Evolutionary conservation across 1,284 basidiomycete species (phyloP).

Genomic region (Ganoderma lingzhi): DNA sequence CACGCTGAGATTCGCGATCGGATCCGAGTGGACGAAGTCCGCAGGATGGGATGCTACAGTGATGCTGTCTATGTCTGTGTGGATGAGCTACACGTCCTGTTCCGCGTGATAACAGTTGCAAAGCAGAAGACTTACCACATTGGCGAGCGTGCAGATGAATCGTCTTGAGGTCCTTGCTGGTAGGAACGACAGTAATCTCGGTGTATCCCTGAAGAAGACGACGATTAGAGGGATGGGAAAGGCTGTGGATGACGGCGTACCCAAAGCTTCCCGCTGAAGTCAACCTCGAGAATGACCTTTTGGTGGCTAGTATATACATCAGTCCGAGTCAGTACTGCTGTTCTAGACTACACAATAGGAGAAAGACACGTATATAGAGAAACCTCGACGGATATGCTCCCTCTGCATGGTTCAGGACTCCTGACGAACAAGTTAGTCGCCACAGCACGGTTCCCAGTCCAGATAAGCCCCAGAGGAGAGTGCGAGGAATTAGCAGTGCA

Average conservation of each 20-base stretch:
- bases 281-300: conserved; percentile 90
- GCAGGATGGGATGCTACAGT: conserved; percentile 73
- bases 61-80: conserved; percentile 76
- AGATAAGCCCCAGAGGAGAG: conserved; percentile 13
- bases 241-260: conserved; percentile 51
- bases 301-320: conserved; percentile 86
- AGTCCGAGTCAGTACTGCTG: conserved; percentile 54
- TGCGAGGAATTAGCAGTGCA: background rate
- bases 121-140: conserved; percentile 65
- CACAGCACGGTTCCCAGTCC: conserved; percentile 19
- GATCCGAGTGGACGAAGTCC: conserved; percentile 82
- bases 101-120: background rate
- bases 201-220: conserved; percentile 78
- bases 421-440: conserved; percentile 26
- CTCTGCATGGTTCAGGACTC: conserved; percentile 59
- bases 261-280: conserved; percentile 84
- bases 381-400: conserved; percentile 80
- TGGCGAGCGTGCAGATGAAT: conserved; percentile 89
- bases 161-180: conserved; percentile 76
- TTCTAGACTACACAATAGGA: conserved; percentile 28
- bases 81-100: conserved; percentile 21
- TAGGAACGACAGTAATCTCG: conserved; percentile 88
- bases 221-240: conserved; percentile 14
- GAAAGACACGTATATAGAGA: conserved; percentile 80
- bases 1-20: conserved; percentile 74